A percentile compares a stretch with the other conserved stretches of the same genome.
phyloP scores from a whole-genome alignment of 495 filamentous ascomycete genomes.

The Xylaria sp. region DNA sequence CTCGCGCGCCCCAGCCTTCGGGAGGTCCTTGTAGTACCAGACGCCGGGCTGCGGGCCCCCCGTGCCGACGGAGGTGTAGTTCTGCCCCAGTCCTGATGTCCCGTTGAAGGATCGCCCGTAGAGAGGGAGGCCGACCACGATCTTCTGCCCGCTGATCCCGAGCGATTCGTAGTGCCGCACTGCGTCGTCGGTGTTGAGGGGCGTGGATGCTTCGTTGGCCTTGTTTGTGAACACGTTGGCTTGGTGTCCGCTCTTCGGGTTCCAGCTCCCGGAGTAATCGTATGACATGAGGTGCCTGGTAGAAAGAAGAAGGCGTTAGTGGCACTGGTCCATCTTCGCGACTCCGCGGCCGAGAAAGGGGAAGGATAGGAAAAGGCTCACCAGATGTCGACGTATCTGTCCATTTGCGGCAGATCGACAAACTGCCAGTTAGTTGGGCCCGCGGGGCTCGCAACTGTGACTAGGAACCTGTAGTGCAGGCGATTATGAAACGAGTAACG shows the following conservation, averaged over 20 bases:
- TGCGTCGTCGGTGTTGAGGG: slow-evolving; percentile 72
- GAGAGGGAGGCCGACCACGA: slow-evolving; percentile 83
- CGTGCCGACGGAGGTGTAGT: slow-evolving; percentile 71
- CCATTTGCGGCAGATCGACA: slow-evolving; percentile 72
- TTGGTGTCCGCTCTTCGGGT: slow-evolving; percentile 70
- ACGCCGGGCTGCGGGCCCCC: slow-evolving; percentile 76
- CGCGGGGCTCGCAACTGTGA: slow-evolving; percentile 73
- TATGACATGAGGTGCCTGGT: slow-evolving; percentile 78
- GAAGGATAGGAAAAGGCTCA: slow-evolving; percentile 52
- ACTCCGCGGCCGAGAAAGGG: background rate
- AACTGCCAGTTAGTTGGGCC: slow-evolving; percentile 72
- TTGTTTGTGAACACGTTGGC: slow-evolving; percentile 71
- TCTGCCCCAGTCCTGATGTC: slow-evolving; percentile 72
- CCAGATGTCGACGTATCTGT: slow-evolving; percentile 80
- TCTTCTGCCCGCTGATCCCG: slow-evolving; percentile 70
- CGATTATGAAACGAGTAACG: slow-evolving; percentile 60
- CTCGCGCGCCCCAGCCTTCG: slow-evolving; percentile 55
- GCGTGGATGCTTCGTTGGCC: slow-evolving; percentile 59
- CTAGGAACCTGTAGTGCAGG: slow-evolving; percentile 65
- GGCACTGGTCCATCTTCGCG: slow-evolving; percentile 1
- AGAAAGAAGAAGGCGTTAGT: slow-evolving; percentile 49
- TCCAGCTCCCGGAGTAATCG: slow-evolving; percentile 78
- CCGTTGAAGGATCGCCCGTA: slow-evolving; percentile 82
- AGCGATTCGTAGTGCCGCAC: slow-evolving; percentile 68
- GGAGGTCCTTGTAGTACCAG: slow-evolving; percentile 77